Conservation (phyloP, 1,284 basidiomycete species). For the Cutaneotrichosporon dermatis region DNA sequence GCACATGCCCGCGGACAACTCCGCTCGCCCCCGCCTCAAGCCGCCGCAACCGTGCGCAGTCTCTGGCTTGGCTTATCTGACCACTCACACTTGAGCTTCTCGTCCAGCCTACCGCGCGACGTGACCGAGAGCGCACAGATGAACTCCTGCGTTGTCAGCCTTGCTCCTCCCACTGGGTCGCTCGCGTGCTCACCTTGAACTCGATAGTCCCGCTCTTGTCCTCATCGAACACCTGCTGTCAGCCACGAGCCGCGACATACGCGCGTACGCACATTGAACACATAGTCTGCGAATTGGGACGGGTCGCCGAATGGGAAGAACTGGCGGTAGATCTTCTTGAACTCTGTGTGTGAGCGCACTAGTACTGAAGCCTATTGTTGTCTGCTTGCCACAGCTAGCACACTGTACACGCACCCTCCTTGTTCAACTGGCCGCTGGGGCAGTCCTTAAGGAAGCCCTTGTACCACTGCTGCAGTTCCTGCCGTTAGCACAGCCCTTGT, state of each 20-base stretch:
- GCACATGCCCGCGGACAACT: no score
- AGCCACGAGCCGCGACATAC: neutral
- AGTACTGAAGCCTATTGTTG: no score
- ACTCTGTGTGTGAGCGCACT: slow-evolving; percentile 55
- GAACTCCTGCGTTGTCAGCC: slow-evolving; percentile 63
- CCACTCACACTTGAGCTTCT: slow-evolving; percentile 92
- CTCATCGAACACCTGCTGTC: slow-evolving; percentile 67
- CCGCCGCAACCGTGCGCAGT: neutral
- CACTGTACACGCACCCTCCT: slow-evolving; percentile 52
- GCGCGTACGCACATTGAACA: slow-evolving; percentile 66
- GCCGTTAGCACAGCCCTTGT: neutral
- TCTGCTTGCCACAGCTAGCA: no score
- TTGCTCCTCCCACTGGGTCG: neutral
- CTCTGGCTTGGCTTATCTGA: neutral
- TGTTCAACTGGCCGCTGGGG: slow-evolving; percentile 93
- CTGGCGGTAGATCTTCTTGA: slow-evolving; percentile 97
- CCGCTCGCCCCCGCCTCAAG: no score
- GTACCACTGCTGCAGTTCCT: slow-evolving; percentile 99
- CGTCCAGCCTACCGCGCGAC: slow-evolving; percentile 86
- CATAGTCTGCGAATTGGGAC: slow-evolving; percentile 93
- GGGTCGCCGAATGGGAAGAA: slow-evolving; percentile 99
- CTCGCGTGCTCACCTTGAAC: slow-evolving; percentile 59
- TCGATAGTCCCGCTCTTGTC: slow-evolving; percentile 95
- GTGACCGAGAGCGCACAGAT: slow-evolving; percentile 96
- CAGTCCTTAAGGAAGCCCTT: slow-evolving; percentile 99